These are phyloP conservation scores for Aspergillus sp. DNA, from an alignment of 2,329 filamentous ascomycete species.

Conservation along the genomic window DNA sequence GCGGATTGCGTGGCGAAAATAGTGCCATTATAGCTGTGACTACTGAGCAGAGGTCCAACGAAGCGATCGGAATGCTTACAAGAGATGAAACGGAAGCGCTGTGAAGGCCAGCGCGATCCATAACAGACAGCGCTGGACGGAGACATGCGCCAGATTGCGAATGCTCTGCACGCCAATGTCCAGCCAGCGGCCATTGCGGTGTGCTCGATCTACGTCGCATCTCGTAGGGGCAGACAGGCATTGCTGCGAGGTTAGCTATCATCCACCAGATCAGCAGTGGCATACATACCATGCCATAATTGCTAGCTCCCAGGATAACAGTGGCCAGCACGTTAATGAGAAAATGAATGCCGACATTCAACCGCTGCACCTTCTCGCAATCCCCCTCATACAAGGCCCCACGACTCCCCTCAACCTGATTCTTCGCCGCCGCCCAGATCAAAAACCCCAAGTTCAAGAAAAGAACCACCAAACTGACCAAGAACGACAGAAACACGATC, in stretches of 20 bases:
- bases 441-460: neutral
- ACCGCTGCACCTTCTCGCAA: neutral
- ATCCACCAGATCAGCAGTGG: too few relatives aligned
- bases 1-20: slow-evolving; percentile 18
- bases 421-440: neutral
- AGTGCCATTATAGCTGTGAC: slow-evolving; percentile 20
- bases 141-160: slow-evolving; percentile 23
- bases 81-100: slow-evolving; percentile 1
- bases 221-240: slow-evolving; percentile 31
- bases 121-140: slow-evolving; percentile 1
- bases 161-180: slow-evolving; percentile 30
- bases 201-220: slow-evolving; percentile 30
- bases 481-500: neutral
- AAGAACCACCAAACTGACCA: neutral
- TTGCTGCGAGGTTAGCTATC: slow-evolving; percentile 17
- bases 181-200: slow-evolving; percentile 28
- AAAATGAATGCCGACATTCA: slow-evolving; percentile 26
- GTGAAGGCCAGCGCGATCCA: slow-evolving; percentile 8
- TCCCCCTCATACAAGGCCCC: neutral
- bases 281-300: slow-evolving; percentile 31
- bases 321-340: slow-evolving; percentile 37
- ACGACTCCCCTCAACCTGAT: neutral
- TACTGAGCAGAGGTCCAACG: neutral
- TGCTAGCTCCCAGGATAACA: slow-evolving; percentile 31
- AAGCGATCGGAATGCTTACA: neutral